A percentile compares a stretch with the other conserved stretches of the same genome.
These are phyloP conservation scores for Boeremia lycopersici DNA, from an alignment of 2,329 filamentous ascomycete species.

Conservation along the genomic window DNA sequence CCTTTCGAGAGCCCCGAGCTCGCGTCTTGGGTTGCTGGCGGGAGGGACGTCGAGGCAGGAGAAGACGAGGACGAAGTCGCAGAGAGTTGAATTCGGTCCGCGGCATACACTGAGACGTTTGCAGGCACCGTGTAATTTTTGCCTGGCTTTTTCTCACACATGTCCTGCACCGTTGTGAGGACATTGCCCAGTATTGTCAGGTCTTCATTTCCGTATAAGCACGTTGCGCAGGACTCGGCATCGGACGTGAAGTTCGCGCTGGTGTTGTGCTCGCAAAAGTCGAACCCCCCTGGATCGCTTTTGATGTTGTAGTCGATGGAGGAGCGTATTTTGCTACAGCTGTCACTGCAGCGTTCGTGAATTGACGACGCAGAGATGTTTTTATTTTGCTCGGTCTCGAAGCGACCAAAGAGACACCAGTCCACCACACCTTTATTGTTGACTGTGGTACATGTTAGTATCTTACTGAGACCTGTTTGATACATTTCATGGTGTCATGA, in stretches of 20 bases:
- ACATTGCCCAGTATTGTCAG: constrained; percentile 30
- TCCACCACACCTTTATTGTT: constrained; percentile 28
- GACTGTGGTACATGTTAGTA: constrained; percentile 13
- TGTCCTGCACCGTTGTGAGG: constrained; percentile 20
- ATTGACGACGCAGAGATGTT: constrained; percentile 19
- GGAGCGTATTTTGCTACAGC: constrained; percentile 21
- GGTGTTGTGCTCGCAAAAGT: constrained; percentile 23
- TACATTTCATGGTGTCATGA: background rate
- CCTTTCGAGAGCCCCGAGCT: constrained; percentile 19
- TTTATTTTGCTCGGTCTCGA: constrained; percentile 20
- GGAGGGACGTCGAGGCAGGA: background rate
- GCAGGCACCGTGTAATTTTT: constrained; percentile 18
- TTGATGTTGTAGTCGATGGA: constrained; percentile 25
- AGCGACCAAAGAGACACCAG: constrained; percentile 29
- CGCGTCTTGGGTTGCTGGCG: background rate
- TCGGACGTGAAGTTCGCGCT: constrained; percentile 24
- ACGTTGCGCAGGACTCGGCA: constrained; percentile 21
- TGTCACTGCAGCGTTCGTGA: constrained; percentile 22
- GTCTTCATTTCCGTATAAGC: constrained; percentile 19
- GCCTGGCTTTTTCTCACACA: constrained; percentile 26
- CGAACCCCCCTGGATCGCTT: constrained; percentile 17
- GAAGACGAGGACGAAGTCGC: background rate
- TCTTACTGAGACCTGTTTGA: too few relatives aligned
- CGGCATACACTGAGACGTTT: constrained; percentile 22
- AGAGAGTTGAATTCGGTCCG: constrained; percentile 19